Conservation (phyloP, 176 grass and related monocot genomes). For the Bromus sterilis region DNA sequence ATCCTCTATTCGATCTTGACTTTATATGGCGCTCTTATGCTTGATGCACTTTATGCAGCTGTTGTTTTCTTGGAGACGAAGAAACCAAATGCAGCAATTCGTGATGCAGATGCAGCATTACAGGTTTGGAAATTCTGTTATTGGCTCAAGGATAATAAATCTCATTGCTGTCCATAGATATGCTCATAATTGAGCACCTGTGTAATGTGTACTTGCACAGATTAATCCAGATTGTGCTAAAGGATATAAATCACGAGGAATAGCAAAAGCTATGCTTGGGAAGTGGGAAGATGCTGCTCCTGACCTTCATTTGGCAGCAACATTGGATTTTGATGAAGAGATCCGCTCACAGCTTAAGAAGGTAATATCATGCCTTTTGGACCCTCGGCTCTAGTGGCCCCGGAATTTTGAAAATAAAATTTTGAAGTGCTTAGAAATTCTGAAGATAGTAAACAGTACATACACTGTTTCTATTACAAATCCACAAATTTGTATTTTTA, state of each 20-base stretch:
- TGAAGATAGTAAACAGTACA: neutral
- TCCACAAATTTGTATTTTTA: no score
- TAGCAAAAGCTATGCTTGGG: constrained; percentile 66
- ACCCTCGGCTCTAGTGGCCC: neutral
- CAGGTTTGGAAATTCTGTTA: constrained; percentile 38
- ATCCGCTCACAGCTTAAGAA: constrained; percentile 57
- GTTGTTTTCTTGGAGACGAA: constrained; percentile 45
- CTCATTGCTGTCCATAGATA: neutral
- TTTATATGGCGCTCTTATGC: neutral
- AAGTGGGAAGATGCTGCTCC: constrained; percentile 63
- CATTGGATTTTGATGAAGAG: constrained; percentile 75
- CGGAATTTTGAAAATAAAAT: neutral
- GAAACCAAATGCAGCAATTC: constrained; percentile 65
- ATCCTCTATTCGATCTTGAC: neutral
- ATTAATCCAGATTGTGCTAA: constrained; percentile 76
- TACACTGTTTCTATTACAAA: no score
- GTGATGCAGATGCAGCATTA: constrained; percentile 63
- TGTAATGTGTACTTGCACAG: constrained; percentile 12
- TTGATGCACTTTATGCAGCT: constrained; percentile 34
- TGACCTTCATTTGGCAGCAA: constrained; percentile 58
- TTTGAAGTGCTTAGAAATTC: neutral
- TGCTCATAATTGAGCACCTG: constrained; percentile 8
- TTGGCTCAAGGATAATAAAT: constrained; percentile 1
- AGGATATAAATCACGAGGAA: constrained; percentile 72
- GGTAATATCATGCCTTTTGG: constrained; percentile 18